A percentile compares a stretch with the other conserved stretches of the same genome.
Evolutionary conservation across 495 filamentous ascomycete genomes (phyloP).

Genomic region (Xylaria flabelliformis): DNA sequence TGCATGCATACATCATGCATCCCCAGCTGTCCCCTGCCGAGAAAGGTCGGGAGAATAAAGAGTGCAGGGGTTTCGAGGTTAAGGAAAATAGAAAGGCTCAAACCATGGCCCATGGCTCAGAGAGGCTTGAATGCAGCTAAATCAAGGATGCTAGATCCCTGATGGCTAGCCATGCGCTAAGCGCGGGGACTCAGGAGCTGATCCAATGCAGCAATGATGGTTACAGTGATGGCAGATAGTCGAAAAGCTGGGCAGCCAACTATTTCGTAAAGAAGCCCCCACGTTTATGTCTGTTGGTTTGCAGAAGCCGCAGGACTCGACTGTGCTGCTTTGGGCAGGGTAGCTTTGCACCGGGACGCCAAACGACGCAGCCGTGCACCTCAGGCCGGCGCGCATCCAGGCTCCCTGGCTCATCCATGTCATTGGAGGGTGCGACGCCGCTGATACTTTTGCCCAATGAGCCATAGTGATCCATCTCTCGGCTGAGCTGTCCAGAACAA

Average conservation of each 20-base stretch:
- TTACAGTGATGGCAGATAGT: background rate
- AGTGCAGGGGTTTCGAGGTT: slow-evolving; percentile 21
- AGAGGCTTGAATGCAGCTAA: background rate
- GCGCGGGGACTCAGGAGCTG: slow-evolving; percentile 10
- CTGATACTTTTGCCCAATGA: slow-evolving; percentile 8
- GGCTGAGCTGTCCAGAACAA: slow-evolving; percentile 12
- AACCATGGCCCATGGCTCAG: background rate
- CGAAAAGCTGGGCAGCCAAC: background rate
- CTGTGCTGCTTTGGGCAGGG: slow-evolving; percentile 9
- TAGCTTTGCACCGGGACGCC: background rate
- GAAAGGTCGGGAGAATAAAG: slow-evolving; percentile 19
- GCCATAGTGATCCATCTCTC: background rate
- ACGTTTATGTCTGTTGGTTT: slow-evolving; percentile 17
- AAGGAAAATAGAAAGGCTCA: background rate
- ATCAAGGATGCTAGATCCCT: slow-evolving; percentile 7
- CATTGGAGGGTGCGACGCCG: slow-evolving; percentile 10
- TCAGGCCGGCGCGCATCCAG: background rate
- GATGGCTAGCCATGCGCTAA: slow-evolving; percentile 19
- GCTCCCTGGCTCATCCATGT: background rate
- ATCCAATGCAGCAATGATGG: background rate
- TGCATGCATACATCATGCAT: slow-evolving; percentile 24
- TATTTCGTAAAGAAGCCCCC: slow-evolving; percentile 4
- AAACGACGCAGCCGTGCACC: background rate
- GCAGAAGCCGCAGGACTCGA: background rate
- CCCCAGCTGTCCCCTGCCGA: slow-evolving; percentile 28